These are phyloP conservation scores for Setaria italica DNA, from an alignment of 202 grass and related monocot species.

Conservation along the genomic window DNA sequence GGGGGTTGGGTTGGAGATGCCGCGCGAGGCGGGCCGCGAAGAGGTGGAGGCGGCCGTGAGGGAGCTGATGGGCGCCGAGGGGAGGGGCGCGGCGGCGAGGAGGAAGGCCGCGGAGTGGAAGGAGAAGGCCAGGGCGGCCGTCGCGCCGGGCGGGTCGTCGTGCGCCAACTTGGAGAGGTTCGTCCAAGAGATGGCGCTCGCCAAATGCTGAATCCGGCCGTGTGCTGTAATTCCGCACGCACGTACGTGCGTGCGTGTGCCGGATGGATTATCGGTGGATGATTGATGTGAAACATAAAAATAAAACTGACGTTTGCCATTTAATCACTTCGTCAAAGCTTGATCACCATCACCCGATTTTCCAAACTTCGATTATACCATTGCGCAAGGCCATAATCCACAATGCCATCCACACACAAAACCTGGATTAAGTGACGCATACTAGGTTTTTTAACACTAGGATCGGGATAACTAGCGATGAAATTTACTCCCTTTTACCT, in stretches of 20 bases:
- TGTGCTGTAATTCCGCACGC: background rate
- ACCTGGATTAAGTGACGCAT: too few species aligned
- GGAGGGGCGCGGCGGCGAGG: slow-evolving; percentile 50
- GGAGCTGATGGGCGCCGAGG: slow-evolving; percentile 49
- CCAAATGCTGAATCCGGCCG: background rate
- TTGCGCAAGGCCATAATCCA: too few species aligned
- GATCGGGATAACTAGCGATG: too few species aligned
- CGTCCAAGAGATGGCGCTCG: slow-evolving; percentile 39
- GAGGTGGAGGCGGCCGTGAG: slow-evolving; percentile 60
- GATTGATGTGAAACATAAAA: background rate
- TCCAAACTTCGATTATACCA: too few species aligned
- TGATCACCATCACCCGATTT: too few species aligned
- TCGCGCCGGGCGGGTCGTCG: slow-evolving; percentile 46
- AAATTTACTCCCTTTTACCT: too few species aligned
- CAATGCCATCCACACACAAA: too few species aligned
- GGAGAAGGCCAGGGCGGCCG: slow-evolving; percentile 47
- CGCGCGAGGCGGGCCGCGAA: slow-evolving; percentile 19
- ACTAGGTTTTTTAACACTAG: too few species aligned
- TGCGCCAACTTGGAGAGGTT: slow-evolving; percentile 46
- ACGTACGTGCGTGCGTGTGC: background rate
- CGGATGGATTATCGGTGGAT: background rate
- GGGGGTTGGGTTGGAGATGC: slow-evolving; percentile 64
- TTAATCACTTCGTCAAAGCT: background rate
- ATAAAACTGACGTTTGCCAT: background rate
- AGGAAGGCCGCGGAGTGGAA: slow-evolving; percentile 55